phyloP scores from a whole-genome alignment of 495 filamentous ascomycete genomes.

The Penicillium diatomitis region DNA sequence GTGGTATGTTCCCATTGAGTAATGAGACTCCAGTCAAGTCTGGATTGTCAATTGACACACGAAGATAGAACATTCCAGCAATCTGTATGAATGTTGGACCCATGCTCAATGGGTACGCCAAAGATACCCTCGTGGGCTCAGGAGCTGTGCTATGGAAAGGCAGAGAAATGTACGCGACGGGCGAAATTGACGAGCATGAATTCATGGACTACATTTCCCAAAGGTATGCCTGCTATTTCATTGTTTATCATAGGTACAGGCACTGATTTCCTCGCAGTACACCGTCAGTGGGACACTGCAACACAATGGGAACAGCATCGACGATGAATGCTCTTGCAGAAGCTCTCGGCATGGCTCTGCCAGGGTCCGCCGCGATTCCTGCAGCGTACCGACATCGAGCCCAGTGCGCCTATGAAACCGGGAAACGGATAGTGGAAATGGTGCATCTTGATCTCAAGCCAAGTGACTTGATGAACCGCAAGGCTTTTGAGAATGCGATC shows the following conservation, averaged over 20 bases:
- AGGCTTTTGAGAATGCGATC: slow-evolving; percentile 49
- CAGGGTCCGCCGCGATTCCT: slow-evolving; percentile 45
- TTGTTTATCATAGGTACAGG: no score
- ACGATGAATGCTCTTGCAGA: slow-evolving; percentile 51
- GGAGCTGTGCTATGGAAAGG: slow-evolving; percentile 45
- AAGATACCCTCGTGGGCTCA: slow-evolving; percentile 34
- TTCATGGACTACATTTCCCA: slow-evolving; percentile 42
- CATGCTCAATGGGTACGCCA: slow-evolving; percentile 45
- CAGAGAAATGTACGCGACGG: slow-evolving; percentile 42
- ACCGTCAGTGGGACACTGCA: slow-evolving; percentile 46
- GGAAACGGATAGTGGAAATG: slow-evolving; percentile 46
- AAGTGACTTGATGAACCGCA: slow-evolving; percentile 46
- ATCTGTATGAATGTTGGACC: slow-evolving; percentile 48
- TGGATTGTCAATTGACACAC: not conserved
- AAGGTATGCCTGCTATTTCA: slow-evolving; percentile 21
- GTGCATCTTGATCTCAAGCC: slow-evolving; percentile 44
- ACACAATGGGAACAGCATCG: slow-evolving; percentile 50
- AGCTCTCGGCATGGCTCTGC: slow-evolving; percentile 48
- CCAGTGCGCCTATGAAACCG: slow-evolving; percentile 46
- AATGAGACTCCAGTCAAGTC: no score
- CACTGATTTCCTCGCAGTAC: slow-evolving; percentile 15
- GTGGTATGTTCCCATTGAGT: slow-evolving; percentile 24
- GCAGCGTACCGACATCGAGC: slow-evolving; percentile 43
- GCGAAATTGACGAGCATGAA: slow-evolving; percentile 39
- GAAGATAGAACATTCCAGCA: slow-evolving; percentile 40